These are phyloP conservation scores for Acanthamoeba divionensis DNA, from an alignment of 208 protist genomes.

Conservation along the genomic window DNA sequence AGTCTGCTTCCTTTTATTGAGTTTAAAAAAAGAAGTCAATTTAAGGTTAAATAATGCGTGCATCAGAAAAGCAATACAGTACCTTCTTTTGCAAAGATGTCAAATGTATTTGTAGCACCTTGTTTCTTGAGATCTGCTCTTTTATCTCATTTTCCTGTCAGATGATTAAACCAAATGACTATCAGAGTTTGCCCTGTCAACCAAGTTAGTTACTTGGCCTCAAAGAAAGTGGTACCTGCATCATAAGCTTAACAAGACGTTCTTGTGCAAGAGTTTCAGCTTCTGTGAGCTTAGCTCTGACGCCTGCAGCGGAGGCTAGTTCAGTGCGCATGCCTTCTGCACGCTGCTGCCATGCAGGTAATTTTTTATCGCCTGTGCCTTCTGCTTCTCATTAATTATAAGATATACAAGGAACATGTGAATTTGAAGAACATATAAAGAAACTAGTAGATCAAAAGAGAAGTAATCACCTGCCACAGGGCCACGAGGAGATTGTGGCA, in stretches of 20 bases:
- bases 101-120: conserved; percentile 30
- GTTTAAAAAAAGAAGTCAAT: not conserved
- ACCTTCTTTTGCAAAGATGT: conserved; percentile 29
- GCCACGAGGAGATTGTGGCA: not conserved
- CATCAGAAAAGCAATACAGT: not conserved
- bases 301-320: not conserved
- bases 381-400: too few species aligned
- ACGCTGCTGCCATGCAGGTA: conserved; percentile 38
- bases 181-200: too few species aligned
- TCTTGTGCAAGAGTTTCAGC: conserved; percentile 13
- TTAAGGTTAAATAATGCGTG: not conserved
- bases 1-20: conserved; percentile 25
- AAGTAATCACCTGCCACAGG: not conserved
- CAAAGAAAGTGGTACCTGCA: too few species aligned
- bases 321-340: not conserved
- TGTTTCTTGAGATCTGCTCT: conserved; percentile 32
- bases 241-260: not conserved
- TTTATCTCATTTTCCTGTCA: conserved; percentile 47
- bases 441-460: not conserved
- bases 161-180: not conserved
- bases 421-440: too few species aligned
- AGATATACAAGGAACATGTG: too few species aligned
- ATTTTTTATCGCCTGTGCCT: too few species aligned
- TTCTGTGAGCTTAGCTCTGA: conserved; percentile 25
- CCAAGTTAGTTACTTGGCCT: too few species aligned